Percentiles rank a stretch among this genome's conserved stretches.
These are phyloP conservation scores for Leccinum broughii DNA, from an alignment of 768 basidiomycete genomes.

Conservation along the genomic window DNA sequence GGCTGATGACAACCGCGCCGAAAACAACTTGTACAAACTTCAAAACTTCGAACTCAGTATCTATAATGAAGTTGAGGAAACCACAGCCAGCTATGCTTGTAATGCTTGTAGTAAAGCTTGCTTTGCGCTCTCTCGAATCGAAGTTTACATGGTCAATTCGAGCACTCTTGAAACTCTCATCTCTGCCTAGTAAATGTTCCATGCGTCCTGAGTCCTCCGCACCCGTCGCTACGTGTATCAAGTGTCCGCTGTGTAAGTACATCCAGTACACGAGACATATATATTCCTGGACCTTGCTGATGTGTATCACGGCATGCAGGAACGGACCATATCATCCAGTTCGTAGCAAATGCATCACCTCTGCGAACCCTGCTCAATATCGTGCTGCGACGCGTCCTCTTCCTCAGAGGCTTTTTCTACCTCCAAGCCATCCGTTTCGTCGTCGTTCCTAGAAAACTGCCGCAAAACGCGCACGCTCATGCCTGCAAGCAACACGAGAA, in stretches of 20 bases:
- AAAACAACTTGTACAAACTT: background rate
- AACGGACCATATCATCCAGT: background rate
- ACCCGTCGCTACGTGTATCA: background rate
- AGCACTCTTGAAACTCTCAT: no score
- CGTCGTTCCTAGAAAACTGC: background rate
- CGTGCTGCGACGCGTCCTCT: background rate
- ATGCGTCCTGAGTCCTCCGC: no score
- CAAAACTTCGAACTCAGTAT: no score
- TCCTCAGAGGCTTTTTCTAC: background rate
- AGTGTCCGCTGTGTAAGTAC: background rate
- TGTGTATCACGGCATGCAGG: background rate
- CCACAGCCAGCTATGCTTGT: no score
- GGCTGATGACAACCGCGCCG: no score
- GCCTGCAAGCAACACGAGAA: constrained; percentile 2
- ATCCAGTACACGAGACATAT: background rate
- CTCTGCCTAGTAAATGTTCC: no score
- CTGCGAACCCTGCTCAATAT: background rate
- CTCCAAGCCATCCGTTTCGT: background rate
- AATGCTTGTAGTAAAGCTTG: no score
- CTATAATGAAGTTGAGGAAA: no score
- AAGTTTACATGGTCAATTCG: no score
- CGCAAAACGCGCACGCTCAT: constrained; percentile 6
- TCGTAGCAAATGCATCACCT: background rate
- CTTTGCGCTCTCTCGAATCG: no score
- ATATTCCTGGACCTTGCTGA: background rate